These are phyloP conservation scores for Penicillium sp. DNA, from an alignment of 2,329 filamentous ascomycete species.

Conservation along the genomic window DNA sequence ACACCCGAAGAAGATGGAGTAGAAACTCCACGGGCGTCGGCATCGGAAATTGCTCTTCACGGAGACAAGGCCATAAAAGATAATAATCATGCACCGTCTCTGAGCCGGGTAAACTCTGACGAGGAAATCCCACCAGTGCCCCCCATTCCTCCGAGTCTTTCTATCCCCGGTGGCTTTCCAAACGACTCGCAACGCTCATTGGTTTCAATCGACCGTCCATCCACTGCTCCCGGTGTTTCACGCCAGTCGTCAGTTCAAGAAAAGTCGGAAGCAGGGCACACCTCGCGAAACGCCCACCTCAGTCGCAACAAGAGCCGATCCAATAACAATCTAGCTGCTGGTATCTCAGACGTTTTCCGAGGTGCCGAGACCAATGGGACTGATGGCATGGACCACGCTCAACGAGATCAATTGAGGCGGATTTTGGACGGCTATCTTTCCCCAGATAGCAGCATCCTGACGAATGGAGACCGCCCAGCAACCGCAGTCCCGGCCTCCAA, in stretches of 20 bases:
- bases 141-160: conserved; percentile 47
- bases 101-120: conserved; percentile 24
- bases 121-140: conserved; percentile 51
- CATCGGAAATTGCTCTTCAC: conserved; percentile 22
- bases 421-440: conserved; percentile 43
- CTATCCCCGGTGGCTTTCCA: conserved; percentile 48
- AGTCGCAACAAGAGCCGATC: conserved; percentile 41
- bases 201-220: conserved; percentile 32
- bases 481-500: conserved; percentile 13
- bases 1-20: conserved; percentile 30
- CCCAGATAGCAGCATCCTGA: conserved; percentile 23
- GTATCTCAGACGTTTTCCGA: conserved; percentile 18
- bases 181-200: conserved; percentile 42
- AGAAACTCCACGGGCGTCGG: conserved; percentile 39
- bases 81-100: conserved; percentile 8
- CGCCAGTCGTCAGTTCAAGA: conserved; percentile 28
- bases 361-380: conserved; percentile 17
- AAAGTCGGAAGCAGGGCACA: conserved; percentile 18
- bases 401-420: conserved; percentile 40
- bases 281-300: conserved; percentile 31
- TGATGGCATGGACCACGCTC: conserved; percentile 22
- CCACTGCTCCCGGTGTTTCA: conserved; percentile 35
- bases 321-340: conserved; percentile 33
- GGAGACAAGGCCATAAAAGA: conserved; percentile 15
- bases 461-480: conserved; percentile 22